A percentile compares a stretch with the other conserved stretches of the same genome.
These are phyloP conservation scores for Colletotrichum navitas DNA, from an alignment of 2,329 filamentous ascomycete species.

Conservation along the genomic window DNA sequence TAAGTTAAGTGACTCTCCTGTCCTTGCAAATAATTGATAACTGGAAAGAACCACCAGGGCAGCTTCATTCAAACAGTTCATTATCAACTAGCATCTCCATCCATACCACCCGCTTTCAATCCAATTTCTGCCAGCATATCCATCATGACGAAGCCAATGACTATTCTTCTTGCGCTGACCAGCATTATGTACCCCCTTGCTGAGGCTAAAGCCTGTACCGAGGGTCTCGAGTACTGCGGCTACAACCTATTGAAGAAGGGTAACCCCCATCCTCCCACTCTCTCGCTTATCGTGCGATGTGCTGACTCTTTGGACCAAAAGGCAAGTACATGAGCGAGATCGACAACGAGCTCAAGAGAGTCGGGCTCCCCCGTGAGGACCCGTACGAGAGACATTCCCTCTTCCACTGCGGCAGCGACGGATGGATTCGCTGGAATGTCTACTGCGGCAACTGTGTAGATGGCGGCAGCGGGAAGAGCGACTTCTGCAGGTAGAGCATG, in stretches of 20 bases:
- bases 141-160: not conserved
- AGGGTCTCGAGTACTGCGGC: constrained; percentile 1
- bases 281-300: not conserved
- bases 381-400: not conserved
- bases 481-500: not conserved
- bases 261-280: too few species aligned
- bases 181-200: not conserved
- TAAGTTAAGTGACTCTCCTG: not conserved
- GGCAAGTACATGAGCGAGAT: not conserved
- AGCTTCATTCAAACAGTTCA: not conserved
- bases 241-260: not conserved
- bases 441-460: constrained; percentile 1
- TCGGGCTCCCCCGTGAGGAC: not conserved
- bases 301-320: not conserved
- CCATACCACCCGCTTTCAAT: not conserved
- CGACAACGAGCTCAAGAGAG: not conserved
- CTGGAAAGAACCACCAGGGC: not conserved
- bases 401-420: not conserved
- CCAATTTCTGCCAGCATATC: not conserved
- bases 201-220: not conserved
- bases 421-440: not conserved
- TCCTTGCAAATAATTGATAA: not conserved
- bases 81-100: not conserved
- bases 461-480: not conserved
- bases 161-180: not conserved